Evolutionary conservation across 164 flowering plant species (phyloP).

Genomic region (Tinospora cordifolia): DNA sequence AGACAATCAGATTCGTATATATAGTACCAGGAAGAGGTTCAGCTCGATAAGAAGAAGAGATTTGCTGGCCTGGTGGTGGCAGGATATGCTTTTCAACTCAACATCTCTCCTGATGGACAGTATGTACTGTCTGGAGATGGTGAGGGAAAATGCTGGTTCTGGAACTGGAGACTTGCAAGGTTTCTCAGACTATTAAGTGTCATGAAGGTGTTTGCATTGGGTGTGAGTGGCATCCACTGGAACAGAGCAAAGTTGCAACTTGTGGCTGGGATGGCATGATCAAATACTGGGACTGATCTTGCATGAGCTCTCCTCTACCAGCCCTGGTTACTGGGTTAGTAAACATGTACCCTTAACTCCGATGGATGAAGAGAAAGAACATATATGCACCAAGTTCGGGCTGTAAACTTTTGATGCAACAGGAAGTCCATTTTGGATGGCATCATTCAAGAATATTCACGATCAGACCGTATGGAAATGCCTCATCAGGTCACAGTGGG

Average conservation of each 20-base stretch:
- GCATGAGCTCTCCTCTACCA: neutral
- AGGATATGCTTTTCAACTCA: slow-evolving; percentile 98
- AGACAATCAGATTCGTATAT: slow-evolving; percentile 95
- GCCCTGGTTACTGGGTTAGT: neutral
- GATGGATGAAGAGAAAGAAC: neutral
- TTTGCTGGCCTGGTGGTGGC: slow-evolving; percentile 94
- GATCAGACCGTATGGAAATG: neutral
- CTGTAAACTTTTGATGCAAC: neutral
- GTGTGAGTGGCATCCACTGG: slow-evolving; percentile 93
- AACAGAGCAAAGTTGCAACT: slow-evolving; percentile 92
- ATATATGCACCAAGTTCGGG: neutral
- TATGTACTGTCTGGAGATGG: slow-evolving; percentile 99
- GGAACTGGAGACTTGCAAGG: slow-evolving; percentile 99
- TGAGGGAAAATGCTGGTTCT: slow-evolving; percentile 95
- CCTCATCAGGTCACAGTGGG: neutral
- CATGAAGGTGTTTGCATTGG: slow-evolving; percentile 95
- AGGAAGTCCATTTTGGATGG: slow-evolving; percentile 3
- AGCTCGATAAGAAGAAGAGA: slow-evolving; percentile 85
- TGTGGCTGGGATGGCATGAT: slow-evolving; percentile 99
- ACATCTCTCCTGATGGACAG: slow-evolving; percentile 96
- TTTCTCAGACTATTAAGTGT: slow-evolving; percentile 74
- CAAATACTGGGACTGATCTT: slow-evolving; percentile 44
- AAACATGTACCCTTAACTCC: neutral
- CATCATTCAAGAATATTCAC: neutral
- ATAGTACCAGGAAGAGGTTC: slow-evolving; percentile 83